Base-by-base conservation (phyloP, 768 basidiomycete species). In the Trametes sanguinea region DNA sequence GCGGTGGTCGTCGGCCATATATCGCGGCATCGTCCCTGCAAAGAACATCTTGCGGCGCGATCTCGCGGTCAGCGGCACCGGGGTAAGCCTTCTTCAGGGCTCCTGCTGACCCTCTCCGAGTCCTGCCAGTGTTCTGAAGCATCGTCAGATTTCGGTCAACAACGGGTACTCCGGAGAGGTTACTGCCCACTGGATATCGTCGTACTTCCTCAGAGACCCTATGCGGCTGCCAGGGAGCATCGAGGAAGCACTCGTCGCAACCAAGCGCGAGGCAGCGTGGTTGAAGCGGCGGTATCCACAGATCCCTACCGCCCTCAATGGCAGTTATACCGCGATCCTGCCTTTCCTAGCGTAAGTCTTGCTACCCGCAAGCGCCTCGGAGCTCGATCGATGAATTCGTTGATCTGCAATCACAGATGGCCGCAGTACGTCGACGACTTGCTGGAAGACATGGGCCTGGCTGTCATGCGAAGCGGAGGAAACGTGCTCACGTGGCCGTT, bases 401-500 rank as follows among this genome's bases (percentile, higher is more conserved):
- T 1, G 22, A 22, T 22, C 22, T 22, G 22, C 22, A 22, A n/a
- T 39, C 29, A n/a, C 63, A 87, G 86, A 30, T 88, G 86, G 85
- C 85, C 86, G 0, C 87, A 88, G 66, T 69, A 77, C 3, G 73
- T 78, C 0, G 87, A 88, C 59, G 78, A 83, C 4, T 71, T 88
- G 3, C 70, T 88, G 50, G 82, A 82, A 3, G 87, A 88, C 62
- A 84, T 89, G 84, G 74, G 76, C 17, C 66, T 88, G 22, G 77
- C 62, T 0, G 80, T 62, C 32, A 73, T 77, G 75, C 75, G 87
- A 4, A 85, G 82, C 37, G 85, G 87, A 2, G 85, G 87, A 11
- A 86, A 82, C 62, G 87, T 85, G 83, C 63, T 87, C 4, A 88
- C 81, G 10, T 89, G 87, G 86, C 77, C 81, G 0, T 86, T 89